Conservation (phyloP, 1,139 yeast species). For the Zygosaccharomyces sapae region DNA sequence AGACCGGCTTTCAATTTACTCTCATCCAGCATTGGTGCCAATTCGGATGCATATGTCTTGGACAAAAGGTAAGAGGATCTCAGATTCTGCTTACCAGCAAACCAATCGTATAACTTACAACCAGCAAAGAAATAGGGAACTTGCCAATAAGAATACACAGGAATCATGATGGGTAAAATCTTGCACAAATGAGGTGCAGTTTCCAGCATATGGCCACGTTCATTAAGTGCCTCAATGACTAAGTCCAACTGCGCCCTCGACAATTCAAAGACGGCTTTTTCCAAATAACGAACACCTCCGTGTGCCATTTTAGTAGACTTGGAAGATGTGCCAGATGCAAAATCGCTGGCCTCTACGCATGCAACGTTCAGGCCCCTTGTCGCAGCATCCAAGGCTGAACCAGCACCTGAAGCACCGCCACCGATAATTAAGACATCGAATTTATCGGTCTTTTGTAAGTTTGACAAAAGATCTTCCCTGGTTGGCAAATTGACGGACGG, state of each 20-base stretch:
- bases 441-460: conserved; percentile 43
- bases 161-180: conserved; percentile 89
- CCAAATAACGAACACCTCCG: conserved; percentile 94
- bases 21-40: conserved; percentile 85
- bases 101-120: conserved; percentile 85
- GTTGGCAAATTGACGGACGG: conserved; percentile 36
- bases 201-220: conserved; percentile 81
- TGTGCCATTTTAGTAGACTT: conserved; percentile 97
- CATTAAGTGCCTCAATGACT: conserved; percentile 91
- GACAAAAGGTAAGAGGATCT: conserved; percentile 73
- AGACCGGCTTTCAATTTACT: conserved; percentile 81
- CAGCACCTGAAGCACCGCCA: conserved; percentile 96
- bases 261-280: conserved; percentile 85
- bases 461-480: conserved; percentile 40
- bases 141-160: conserved; percentile 95
- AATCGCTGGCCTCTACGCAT: conserved; percentile 79
- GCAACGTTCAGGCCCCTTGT: conserved; percentile 89
- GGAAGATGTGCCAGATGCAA: conserved; percentile 88
- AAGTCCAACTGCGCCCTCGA: conserved; percentile 88
- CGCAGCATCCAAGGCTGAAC: conserved; percentile 88
- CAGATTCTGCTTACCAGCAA: conserved; percentile 86
- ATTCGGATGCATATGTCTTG: conserved; percentile 61
- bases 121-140: conserved; percentile 92
- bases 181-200: conserved; percentile 92
- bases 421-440: conserved; percentile 85